Evolutionary conservation across 2,329 filamentous ascomycete species (phyloP).

Genomic region (Penicillium digitatum): DNA sequence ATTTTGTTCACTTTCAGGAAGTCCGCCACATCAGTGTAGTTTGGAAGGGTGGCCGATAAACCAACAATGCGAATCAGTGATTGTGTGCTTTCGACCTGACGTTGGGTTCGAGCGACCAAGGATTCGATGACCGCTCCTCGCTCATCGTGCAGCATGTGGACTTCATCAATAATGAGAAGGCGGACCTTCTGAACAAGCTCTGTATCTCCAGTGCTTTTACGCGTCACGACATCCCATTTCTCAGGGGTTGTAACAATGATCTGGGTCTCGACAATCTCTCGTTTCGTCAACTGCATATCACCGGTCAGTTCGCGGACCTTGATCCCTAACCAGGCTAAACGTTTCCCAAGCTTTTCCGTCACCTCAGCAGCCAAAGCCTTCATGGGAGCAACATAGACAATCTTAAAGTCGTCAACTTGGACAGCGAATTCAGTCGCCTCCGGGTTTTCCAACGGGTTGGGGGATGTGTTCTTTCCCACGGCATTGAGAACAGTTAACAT

Average conservation of each 20-base stretch:
- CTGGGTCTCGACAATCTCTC: slow-evolving; percentile 91
- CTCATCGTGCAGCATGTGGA: slow-evolving; percentile 99
- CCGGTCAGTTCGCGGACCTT: slow-evolving; percentile 91
- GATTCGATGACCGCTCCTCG: slow-evolving; percentile 94
- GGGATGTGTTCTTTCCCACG: slow-evolving; percentile 76
- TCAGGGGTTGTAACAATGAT: slow-evolving; percentile 98
- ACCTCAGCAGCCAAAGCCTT: slow-evolving; percentile 96
- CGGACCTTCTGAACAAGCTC: slow-evolving; percentile 97
- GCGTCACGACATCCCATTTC: slow-evolving; percentile 98
- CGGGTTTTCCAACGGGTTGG: slow-evolving; percentile 72
- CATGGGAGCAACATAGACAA: slow-evolving; percentile 98
- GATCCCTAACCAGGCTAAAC: slow-evolving; percentile 88
- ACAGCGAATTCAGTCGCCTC: slow-evolving; percentile 75
- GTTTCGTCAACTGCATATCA: slow-evolving; percentile 97
- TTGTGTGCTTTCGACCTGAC: slow-evolving; percentile 97
- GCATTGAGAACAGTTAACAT: slow-evolving; percentile 94
- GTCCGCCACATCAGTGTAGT: slow-evolving; percentile 94
- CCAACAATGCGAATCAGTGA: slow-evolving; percentile 95
- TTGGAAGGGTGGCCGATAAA: slow-evolving; percentile 90
- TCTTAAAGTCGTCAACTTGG: slow-evolving; percentile 87
- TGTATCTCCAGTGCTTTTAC: slow-evolving; percentile 95
- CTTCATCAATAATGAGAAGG: slow-evolving; percentile 94
- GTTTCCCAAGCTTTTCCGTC: slow-evolving; percentile 87
- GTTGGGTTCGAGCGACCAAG: slow-evolving; percentile 86
- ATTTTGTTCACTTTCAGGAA: slow-evolving; percentile 94